These are phyloP conservation scores for Rosa hybrid DNA, from an alignment of 331 rosid genomes.

Conservation along the genomic window DNA sequence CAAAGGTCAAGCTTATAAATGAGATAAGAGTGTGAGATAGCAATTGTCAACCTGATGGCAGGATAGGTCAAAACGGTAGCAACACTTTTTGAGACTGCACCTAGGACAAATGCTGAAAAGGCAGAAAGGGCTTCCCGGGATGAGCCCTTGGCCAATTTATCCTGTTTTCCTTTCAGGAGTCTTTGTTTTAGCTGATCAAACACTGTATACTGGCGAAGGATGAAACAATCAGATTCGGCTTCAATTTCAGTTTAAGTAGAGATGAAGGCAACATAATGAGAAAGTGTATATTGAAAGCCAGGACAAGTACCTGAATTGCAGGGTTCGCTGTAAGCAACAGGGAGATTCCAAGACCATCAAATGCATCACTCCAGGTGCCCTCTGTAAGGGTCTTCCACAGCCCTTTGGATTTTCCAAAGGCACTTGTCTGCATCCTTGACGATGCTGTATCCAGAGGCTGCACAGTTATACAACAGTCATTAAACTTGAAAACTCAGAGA, in stretches of 20 bases:
- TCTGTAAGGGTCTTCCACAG: constrained; percentile 81
- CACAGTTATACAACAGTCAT: constrained; percentile 20
- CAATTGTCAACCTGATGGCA: constrained; percentile 73
- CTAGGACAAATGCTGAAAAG: constrained; percentile 68
- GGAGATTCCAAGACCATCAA: constrained; percentile 92
- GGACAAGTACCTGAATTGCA: constrained; percentile 75
- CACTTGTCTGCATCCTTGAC: constrained; percentile 97
- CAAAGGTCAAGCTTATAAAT: constrained; percentile 16
- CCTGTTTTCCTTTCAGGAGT: constrained; percentile 45
- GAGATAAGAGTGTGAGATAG: constrained; percentile 23
- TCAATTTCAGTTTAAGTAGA: constrained; percentile 6
- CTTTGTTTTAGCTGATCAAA: constrained; percentile 91
- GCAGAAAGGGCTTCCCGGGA: constrained; percentile 83
- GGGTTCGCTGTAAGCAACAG: constrained; percentile 92
- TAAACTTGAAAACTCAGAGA: not conserved
- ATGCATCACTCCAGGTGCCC: constrained; percentile 89
- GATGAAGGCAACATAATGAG: not conserved
- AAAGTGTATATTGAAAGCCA: not conserved
- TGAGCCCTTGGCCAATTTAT: constrained; percentile 37
- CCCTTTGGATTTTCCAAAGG: constrained; percentile 92
- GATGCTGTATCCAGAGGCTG: constrained; percentile 98
- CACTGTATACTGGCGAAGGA: constrained; percentile 73
- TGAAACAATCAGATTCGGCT: constrained; percentile 27
- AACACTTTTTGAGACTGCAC: constrained; percentile 84
- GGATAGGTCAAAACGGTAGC: constrained; percentile 94